These are phyloP conservation scores for Aspergillus heteromorphus DNA, from an alignment of 495 filamentous ascomycete genomes.

Conservation along the genomic window DNA sequence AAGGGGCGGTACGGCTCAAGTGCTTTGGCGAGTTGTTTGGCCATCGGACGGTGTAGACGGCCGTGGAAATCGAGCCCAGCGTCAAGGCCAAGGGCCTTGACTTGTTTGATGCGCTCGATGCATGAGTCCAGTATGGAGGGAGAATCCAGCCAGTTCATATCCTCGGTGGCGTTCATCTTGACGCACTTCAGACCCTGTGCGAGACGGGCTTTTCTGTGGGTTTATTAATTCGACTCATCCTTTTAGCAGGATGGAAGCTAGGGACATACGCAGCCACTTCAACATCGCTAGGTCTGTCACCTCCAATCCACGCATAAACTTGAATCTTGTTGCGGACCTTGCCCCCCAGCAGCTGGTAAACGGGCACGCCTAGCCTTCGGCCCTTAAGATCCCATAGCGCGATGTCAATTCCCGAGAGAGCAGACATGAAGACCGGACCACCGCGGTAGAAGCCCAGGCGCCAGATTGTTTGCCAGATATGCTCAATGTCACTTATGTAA, in stretches of 20 bases:
- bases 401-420: conserved; percentile 74
- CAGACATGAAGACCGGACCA: conserved; percentile 81
- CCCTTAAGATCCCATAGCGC: conserved; percentile 78
- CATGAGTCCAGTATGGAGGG: conserved; percentile 56
- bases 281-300: conserved; percentile 71
- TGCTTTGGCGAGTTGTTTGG: conserved; percentile 67
- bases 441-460: conserved; percentile 74
- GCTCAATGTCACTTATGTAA: conserved; percentile 65
- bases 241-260: not conserved
- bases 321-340: conserved; percentile 68
- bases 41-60: conserved; percentile 77
- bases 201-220: conserved; percentile 52
- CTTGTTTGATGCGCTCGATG: conserved; percentile 62
- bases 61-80: conserved; percentile 76
- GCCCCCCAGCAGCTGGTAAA: conserved; percentile 70
- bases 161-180: conserved; percentile 82
- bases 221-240: not conserved
- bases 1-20: conserved; percentile 66
- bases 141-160: conserved; percentile 74
- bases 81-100: conserved; percentile 67
- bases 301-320: conserved; percentile 86
- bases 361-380: conserved; percentile 56
- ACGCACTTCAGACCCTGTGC: conserved; percentile 67
- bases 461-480: conserved; percentile 73
- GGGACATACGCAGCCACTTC: conserved; percentile 46